A percentile compares a stretch with the other conserved stretches of the same genome.
phyloP scores from a whole-genome alignment of 2,329 filamentous ascomycete genomes.

The Ceratocystis harringtonii region DNA sequence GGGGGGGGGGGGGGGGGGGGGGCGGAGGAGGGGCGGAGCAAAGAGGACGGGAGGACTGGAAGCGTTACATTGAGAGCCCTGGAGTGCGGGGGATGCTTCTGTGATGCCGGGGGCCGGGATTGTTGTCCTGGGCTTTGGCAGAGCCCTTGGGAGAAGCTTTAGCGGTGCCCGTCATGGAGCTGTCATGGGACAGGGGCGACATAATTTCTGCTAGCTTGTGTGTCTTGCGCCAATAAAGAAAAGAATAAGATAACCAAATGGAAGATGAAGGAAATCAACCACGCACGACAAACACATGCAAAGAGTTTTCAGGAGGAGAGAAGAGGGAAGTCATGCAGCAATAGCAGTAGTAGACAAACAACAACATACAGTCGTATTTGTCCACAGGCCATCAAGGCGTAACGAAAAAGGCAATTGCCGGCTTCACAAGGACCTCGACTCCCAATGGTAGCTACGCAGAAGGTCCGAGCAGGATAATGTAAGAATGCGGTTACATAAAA shows the following conservation, averaged over 20 bases:
- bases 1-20: neutral
- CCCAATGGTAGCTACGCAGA: neutral
- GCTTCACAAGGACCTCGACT: neutral
- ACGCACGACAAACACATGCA: neutral
- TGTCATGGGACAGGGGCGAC: neutral
- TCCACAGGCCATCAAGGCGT: neutral
- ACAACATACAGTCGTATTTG: neutral
- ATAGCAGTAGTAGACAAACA: neutral
- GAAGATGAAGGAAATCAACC: neutral
- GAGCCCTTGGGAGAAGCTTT: neutral
- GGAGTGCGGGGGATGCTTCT: constrained; percentile 7
- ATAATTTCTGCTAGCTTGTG: neutral
- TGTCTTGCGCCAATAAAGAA: neutral
- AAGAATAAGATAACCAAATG: neutral
- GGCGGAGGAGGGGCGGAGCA: too few species aligned
- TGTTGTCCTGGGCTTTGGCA: neutral
- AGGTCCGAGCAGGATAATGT: neutral
- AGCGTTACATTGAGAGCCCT: constrained; percentile 13
- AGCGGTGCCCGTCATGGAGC: neutral
- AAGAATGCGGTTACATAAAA: neutral
- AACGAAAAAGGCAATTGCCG: neutral
- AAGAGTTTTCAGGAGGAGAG: neutral
- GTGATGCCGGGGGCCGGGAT: neutral
- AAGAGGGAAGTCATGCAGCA: neutral
- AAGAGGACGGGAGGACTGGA: neutral